phyloP scores from a whole-genome alignment of 345 rosid species.

The Psidium friedrichsthalianum region DNA sequence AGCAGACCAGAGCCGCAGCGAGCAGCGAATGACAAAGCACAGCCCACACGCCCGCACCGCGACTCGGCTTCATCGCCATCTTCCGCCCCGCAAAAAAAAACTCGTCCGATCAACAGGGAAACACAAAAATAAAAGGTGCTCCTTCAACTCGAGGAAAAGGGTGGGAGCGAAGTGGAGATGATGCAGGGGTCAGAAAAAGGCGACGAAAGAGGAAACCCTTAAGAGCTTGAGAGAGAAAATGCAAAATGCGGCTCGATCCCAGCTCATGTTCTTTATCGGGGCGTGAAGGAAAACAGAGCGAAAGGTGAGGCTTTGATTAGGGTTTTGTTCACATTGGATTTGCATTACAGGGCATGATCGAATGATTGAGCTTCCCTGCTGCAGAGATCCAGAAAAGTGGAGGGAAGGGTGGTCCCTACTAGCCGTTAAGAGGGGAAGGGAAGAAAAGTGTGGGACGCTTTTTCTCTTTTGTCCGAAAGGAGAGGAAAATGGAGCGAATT shows the following conservation, averaged over 20 bases:
- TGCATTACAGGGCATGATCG: background rate
- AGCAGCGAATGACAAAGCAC: slow-evolving; percentile 17
- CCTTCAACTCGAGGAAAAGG: background rate
- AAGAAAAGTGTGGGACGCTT: background rate
- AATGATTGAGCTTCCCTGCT: background rate
- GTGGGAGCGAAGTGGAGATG: background rate
- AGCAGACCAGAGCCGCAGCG: slow-evolving; percentile 32
- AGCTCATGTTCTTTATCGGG: background rate
- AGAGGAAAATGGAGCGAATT: background rate
- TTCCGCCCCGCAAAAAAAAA: background rate
- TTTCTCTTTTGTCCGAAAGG: background rate
- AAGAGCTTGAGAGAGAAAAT: background rate
- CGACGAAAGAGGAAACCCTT: slow-evolving; percentile 7
- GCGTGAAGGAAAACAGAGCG: background rate
- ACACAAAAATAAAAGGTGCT: background rate
- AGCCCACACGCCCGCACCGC: slow-evolving; percentile 10
- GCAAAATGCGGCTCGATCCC: background rate
- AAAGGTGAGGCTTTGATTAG: background rate
- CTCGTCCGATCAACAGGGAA: background rate
- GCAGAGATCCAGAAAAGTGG: slow-evolving; percentile 15
- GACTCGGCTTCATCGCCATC: slow-evolving; percentile 4
- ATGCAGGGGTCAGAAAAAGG: background rate
- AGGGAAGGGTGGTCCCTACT: slow-evolving; percentile 19
- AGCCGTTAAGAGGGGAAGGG: slow-evolving; percentile 9
- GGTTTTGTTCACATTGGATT: background rate